Evolutionary conservation across 1,139 yeast species (phyloP).

Genomic region (Zygotorulaspora mrakii): DNA sequence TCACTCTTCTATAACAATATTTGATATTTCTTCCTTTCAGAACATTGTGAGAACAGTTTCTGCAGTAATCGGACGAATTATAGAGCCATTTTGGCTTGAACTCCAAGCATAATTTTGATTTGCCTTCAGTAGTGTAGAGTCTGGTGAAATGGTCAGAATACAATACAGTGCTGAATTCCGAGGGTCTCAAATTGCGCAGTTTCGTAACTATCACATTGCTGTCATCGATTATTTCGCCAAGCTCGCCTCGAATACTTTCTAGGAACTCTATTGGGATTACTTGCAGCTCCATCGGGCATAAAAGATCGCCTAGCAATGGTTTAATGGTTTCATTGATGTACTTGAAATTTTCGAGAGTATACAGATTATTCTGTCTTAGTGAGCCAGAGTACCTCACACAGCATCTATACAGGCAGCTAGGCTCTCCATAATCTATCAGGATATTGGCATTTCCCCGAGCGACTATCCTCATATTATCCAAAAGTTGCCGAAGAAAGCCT

Average conservation of each 20-base stretch:
- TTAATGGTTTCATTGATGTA: slow-evolving; percentile 17
- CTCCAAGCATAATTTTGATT: slow-evolving; percentile 23
- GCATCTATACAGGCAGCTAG: slow-evolving; percentile 23
- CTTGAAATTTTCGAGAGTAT: slow-evolving; percentile 21
- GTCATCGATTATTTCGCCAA: slow-evolving; percentile 15
- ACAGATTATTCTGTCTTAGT: slow-evolving; percentile 23
- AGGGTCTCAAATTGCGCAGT: slow-evolving; percentile 23
- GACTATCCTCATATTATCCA: slow-evolving; percentile 17
- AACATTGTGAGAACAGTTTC: slow-evolving; percentile 33
- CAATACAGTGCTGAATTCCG: slow-evolving; percentile 2
- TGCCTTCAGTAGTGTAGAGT: slow-evolving; percentile 14
- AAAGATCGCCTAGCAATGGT: slow-evolving; percentile 18
- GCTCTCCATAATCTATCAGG: slow-evolving; percentile 20
- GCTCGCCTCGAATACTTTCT: slow-evolving; percentile 6
- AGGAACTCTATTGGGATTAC: slow-evolving; percentile 9
- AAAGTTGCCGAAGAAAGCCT: slow-evolving; percentile 1
- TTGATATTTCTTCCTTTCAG: slow-evolving; percentile 21
- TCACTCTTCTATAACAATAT: slow-evolving; percentile 26
- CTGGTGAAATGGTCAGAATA: slow-evolving; percentile 31
- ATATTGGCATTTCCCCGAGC: slow-evolving; percentile 31
- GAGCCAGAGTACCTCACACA: slow-evolving; percentile 23
- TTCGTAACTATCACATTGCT: slow-evolving; percentile 16
- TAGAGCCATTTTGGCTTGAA: slow-evolving; percentile 36
- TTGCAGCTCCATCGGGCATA: slow-evolving; percentile 23
- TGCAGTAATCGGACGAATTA: slow-evolving; percentile 23